These are phyloP conservation scores for Hordeum marinum DNA, from an alignment of 176 grass and related monocot genomes.

Conservation along the genomic window DNA sequence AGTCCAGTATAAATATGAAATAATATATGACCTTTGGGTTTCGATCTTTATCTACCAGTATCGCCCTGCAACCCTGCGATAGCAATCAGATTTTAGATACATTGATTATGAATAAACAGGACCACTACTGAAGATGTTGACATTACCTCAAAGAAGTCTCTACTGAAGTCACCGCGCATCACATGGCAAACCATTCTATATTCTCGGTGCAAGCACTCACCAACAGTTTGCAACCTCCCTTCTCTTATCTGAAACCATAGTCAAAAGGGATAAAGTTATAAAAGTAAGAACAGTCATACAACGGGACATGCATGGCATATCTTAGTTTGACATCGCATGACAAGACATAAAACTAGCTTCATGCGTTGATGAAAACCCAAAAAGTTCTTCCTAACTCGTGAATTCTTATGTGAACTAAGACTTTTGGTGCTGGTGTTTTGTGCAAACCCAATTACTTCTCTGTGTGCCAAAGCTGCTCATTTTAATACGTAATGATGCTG, in stretches of 20 bases:
- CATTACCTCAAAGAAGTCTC: constrained; percentile 86
- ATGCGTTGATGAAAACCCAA: neutral
- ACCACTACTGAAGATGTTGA: neutral
- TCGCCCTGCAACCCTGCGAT: constrained; percentile 84
- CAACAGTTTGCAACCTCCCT: constrained; percentile 68
- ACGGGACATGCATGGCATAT: neutral
- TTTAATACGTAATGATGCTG: constrained; percentile 2
- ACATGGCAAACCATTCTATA: constrained; percentile 94
- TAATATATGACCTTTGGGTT: constrained; percentile 70
- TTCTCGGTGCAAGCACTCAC: constrained; percentile 78
- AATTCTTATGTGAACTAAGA: neutral
- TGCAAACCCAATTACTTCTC: constrained; percentile 8
- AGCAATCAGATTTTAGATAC: constrained; percentile 18
- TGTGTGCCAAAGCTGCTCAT: neutral
- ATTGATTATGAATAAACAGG: neutral
- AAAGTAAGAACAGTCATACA: neutral
- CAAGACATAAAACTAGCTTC: neutral
- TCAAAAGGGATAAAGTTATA: neutral
- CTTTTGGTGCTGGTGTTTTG: neutral
- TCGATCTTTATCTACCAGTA: constrained; percentile 79
- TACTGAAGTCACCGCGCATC: constrained; percentile 84
- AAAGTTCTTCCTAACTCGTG: neutral
- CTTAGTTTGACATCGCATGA: neutral
- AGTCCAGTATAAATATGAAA: constrained; percentile 2
- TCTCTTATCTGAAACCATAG: constrained; percentile 69